A percentile compares a stretch with the other conserved stretches of the same genome.
phyloP scores from a whole-genome alignment of 78 protist species.

The Planoprotostelium fungivorum region DNA sequence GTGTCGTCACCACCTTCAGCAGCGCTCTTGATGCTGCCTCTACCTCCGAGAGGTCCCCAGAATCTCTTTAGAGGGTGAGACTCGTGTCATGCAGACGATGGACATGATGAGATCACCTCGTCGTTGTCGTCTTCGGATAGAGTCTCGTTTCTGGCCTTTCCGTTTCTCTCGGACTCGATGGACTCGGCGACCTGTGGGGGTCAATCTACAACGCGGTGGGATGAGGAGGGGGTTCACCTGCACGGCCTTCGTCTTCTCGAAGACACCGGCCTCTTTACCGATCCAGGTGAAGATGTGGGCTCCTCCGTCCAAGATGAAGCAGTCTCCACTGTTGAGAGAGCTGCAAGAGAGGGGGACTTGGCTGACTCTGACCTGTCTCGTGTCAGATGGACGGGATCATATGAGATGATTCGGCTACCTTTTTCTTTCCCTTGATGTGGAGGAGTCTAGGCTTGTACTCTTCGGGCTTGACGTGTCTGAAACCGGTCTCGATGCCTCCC shows the following conservation, averaged over 20 bases:
- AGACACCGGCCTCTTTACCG: constrained; percentile 19
- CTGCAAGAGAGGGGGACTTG: constrained; percentile 1
- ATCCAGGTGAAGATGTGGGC: constrained; percentile 14
- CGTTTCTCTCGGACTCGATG: constrained; percentile 37
- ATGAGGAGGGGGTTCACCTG: too few species aligned
- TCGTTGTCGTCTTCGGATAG: not conserved
- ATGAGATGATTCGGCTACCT: not conserved
- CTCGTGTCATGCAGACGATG: too few species aligned
- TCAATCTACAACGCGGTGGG: too few species aligned
- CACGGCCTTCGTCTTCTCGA: constrained; percentile 30
- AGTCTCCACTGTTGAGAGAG: constrained; percentile 39
- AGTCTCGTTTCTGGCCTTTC: constrained; percentile 12
- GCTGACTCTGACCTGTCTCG: constrained; percentile 8
- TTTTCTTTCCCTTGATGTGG: constrained; percentile 30
- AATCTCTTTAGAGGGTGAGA: too few species aligned
- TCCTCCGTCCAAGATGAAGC: constrained; percentile 49
- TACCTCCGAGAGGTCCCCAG: constrained; percentile 14
- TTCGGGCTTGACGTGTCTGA: constrained; percentile 26
- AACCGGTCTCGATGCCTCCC: constrained; percentile 55
- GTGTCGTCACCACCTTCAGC: constrained; percentile 10
- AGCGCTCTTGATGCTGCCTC: not conserved
- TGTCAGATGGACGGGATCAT: not conserved
- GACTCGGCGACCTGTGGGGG: constrained; percentile 15
- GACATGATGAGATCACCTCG: not conserved
- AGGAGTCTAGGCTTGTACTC: constrained; percentile 48